Evolutionary conservation across 106 monocot species (phyloP), one percentile per base, ranked within the genome.

Genomic region (Gastrodia elata): DNA sequence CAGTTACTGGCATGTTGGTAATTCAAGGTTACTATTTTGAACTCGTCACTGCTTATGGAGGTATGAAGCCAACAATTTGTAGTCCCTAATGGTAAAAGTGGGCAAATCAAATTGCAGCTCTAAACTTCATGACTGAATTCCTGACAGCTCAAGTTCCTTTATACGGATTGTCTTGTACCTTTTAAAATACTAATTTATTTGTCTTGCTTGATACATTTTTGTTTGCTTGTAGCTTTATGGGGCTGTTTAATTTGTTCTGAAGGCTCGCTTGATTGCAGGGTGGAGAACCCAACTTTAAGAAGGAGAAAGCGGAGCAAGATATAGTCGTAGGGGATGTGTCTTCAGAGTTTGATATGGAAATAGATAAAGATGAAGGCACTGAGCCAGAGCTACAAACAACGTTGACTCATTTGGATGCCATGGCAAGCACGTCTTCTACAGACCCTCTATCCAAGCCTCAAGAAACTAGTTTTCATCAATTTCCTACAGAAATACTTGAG

Each of bases 251-350:
- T 67, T 38, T 67, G 37, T 38, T 67, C 37, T 67, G 34, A 67
- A 67, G 34, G 38, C 67, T 67, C 8, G 5, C 5, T 37, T 67
- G 18, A 38, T 67, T 35, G 7, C 67, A 67, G 67, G 67, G 67
- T 7, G 38, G 67, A n/a, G 67, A 67, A 8, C 38, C 37, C 11
- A 7, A 0, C 67, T 67, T 67, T 16, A 67, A n/a, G 38, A 67
- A 38, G 67, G 67, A 67, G 6, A 67, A 67, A n/a, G 37, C n/a
- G 25, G 67, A 67, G 35, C 67, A 67, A 38, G 67, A 67, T 67
- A n/a, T 67, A 67, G 20, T 67, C 16, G 36, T 35, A 36, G 37
- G 67, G 37, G 67, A 67, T 35, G 18, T 38, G 14, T 67, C 67
- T 38, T 38, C 27, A 67, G 67, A 67, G 38, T 67, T 67, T 35